Percentiles rank a stretch among this genome's conserved stretches.
phyloP scores from a whole-genome alignment of 345 rosid genomes.

The Mangifera indica region DNA sequence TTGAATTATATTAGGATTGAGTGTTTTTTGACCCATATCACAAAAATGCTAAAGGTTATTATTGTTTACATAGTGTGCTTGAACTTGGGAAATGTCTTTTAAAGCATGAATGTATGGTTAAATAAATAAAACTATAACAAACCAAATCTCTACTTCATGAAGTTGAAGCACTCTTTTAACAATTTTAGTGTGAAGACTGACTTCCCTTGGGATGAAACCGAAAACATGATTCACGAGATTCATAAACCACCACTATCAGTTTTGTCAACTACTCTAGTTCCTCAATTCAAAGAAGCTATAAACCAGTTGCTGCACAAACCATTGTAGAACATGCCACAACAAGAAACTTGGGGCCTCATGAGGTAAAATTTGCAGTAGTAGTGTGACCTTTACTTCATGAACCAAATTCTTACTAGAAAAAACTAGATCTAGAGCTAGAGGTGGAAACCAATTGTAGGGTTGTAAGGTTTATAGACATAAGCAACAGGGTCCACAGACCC shows the following conservation, averaged over 20 bases:
- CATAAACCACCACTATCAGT: background rate
- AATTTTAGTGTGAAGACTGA: background rate
- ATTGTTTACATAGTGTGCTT: no score
- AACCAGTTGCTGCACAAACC: background rate
- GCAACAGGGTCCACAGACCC: conserved; percentile 4
- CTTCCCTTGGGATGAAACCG: background rate
- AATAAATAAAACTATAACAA: no score
- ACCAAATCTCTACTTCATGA: no score
- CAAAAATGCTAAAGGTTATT: no score
- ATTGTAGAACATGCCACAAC: background rate
- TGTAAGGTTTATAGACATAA: background rate
- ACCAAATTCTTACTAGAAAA: no score
- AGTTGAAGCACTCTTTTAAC: background rate
- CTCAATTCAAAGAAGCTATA: background rate
- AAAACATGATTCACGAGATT: background rate
- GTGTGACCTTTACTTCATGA: background rate
- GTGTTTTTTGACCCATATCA: no score
- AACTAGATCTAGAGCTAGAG: background rate
- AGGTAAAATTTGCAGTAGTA: background rate
- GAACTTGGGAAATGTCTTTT: no score
- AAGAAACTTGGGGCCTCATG: background rate
- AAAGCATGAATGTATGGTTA: background rate
- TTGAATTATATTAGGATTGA: no score
- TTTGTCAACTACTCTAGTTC: background rate
- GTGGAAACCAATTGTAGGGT: background rate